phyloP scores from a whole-genome alignment of 2,329 filamentous ascomycete species.

The Aspergillus spinulosporus region DNA sequence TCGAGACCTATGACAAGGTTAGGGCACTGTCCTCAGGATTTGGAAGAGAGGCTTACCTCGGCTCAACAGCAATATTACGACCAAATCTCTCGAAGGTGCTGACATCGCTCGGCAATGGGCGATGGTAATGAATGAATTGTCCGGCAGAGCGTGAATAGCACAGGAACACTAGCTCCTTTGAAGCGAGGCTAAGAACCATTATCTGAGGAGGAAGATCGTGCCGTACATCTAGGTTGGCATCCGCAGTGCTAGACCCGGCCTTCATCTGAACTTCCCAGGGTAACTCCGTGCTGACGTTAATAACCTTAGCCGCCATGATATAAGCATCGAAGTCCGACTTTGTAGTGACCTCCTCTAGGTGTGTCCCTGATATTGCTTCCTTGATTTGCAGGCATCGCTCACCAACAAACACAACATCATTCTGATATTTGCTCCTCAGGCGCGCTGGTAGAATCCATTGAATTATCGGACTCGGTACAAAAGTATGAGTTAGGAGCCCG shows the following conservation, averaged over 20 bases:
- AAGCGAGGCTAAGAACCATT: conserved; percentile 73
- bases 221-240: conserved; percentile 15
- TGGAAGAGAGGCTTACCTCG: conserved; percentile 54
- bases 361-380: conserved; percentile 64
- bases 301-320: conserved; percentile 75
- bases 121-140: conserved; percentile 62
- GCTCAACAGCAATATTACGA: conserved; percentile 74
- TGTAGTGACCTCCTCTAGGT: conserved; percentile 71
- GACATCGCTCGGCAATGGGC: conserved; percentile 60
- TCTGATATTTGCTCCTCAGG: conserved; percentile 66
- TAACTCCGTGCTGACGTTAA: conserved; percentile 59
- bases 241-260: conserved; percentile 18
- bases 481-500: conserved; percentile 75
- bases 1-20: conserved; percentile 44
- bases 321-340: conserved; percentile 76
- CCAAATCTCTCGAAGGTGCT: conserved; percentile 58
- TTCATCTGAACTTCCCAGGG: conserved; percentile 37
- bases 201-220: conserved; percentile 70
- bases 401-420: conserved; percentile 85
- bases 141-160: conserved; percentile 58
- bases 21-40: not conserved
- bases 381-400: conserved; percentile 79
- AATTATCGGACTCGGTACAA: conserved; percentile 72
- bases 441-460: conserved; percentile 78
- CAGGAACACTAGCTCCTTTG: conserved; percentile 73